phyloP scores from a whole-genome alignment of 2,329 filamentous ascomycete species.

The Fusarium sp. region DNA sequence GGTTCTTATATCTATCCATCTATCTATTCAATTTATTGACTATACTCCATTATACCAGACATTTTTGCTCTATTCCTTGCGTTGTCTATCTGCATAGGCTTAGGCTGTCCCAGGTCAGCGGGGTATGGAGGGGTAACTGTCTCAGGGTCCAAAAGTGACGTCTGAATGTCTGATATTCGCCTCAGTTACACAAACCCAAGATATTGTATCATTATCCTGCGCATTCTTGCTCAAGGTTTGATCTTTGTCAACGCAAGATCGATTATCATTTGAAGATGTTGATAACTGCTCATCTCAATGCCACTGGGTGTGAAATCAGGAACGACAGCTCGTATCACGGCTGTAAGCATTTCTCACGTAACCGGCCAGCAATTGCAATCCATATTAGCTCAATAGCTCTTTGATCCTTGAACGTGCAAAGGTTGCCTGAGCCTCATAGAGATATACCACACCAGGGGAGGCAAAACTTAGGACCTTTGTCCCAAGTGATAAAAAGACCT shows the following conservation, averaged over 20 bases:
- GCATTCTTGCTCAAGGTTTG: conserved; percentile 32
- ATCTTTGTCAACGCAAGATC: neutral
- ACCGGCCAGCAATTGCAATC: neutral
- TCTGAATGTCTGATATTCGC: conserved; percentile 5
- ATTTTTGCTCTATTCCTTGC: neutral
- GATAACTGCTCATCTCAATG: neutral
- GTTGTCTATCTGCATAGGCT: neutral
- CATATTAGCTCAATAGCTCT: neutral
- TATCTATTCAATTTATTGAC: neutral
- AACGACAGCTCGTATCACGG: neutral
- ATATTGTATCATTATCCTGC: conserved; percentile 21
- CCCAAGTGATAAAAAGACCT: neutral
- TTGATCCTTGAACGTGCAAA: neutral
- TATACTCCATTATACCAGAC: neutral
- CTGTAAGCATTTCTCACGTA: neutral
- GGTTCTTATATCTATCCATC: neutral
- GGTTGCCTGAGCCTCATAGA: neutral
- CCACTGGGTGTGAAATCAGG: neutral
- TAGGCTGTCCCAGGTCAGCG: conserved; percentile 1
- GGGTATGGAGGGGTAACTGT: conserved; percentile 28
- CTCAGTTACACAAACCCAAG: conserved; percentile 19
- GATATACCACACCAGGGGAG: neutral
- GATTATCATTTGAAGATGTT: neutral
- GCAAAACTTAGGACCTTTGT: neutral
- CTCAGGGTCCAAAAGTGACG: conserved; percentile 24